Evolutionary conservation across 2,329 filamentous ascomycete species (phyloP).

Genomic region (Talaromyces pinophilus): DNA sequence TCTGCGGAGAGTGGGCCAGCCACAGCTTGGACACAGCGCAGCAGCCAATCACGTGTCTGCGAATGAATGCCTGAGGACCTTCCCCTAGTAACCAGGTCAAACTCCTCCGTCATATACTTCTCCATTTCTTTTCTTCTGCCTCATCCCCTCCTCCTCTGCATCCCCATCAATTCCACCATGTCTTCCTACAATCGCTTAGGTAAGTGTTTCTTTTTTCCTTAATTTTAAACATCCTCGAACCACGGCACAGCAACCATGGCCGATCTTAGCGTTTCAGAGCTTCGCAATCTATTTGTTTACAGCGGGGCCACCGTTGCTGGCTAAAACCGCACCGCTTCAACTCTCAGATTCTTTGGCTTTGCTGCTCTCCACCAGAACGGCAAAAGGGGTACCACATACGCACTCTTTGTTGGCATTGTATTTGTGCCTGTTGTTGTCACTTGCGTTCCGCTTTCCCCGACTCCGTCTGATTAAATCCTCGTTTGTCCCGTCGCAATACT

Average conservation of each 20-base stretch:
- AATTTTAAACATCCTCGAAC: neutral
- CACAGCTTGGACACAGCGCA: neutral
- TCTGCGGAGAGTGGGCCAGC: constrained; percentile 3
- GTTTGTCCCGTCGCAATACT: constrained; percentile 10
- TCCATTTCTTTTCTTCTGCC: neutral
- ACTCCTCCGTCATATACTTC: neutral
- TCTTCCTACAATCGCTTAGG: constrained; percentile 24
- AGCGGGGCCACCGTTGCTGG: constrained; percentile 21
- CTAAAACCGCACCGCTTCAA: constrained; percentile 14
- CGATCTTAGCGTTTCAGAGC: neutral
- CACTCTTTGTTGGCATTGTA: neutral
- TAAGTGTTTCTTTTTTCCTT: constrained; percentile 6
- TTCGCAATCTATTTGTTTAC: constrained; percentile 22
- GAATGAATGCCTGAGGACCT: constrained; percentile 1
- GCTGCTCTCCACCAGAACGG: neutral
- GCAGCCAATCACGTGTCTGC: neutral
- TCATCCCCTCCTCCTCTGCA: neutral
- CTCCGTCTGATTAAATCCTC: neutral
- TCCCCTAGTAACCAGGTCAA: constrained; percentile 10
- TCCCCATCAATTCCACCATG: constrained; percentile 11
- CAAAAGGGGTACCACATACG: constrained; percentile 6
- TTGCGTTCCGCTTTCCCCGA: neutral
- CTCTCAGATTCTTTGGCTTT: constrained; percentile 14
- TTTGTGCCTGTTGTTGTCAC: neutral
- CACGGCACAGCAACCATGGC: neutral